Conservation (phyloP, 1,284 basidiomycete genomes). For the Marasmius fiardii region DNA sequence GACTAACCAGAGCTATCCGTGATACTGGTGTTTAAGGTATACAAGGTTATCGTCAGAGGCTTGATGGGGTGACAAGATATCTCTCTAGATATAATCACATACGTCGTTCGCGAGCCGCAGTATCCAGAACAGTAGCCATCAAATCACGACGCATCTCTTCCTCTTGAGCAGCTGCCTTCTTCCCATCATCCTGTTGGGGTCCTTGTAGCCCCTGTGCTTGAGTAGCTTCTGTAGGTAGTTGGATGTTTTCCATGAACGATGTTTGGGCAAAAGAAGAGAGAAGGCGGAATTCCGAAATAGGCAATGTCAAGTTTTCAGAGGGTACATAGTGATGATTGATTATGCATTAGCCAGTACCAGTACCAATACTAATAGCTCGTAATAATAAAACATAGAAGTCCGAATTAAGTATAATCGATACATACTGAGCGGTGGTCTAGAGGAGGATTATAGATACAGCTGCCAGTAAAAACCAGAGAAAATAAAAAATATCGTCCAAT, state of each 20-base stretch:
- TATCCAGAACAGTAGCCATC: slow-evolving; percentile 86
- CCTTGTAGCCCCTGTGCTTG: slow-evolving; percentile 6
- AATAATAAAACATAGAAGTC: not conserved
- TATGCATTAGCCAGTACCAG: not conserved
- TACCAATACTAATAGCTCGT: not conserved
- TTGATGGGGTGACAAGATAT: slow-evolving; percentile 2
- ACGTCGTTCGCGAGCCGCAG: slow-evolving; percentile 89
- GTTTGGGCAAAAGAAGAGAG: not conserved
- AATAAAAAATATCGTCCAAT: not conserved
- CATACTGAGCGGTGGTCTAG: not conserved
- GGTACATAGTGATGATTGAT: too few species aligned
- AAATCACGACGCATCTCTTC: slow-evolving; percentile 79
- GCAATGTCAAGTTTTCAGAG: not conserved
- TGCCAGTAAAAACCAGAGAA: not conserved
- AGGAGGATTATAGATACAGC: not conserved
- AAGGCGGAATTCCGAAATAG: not conserved
- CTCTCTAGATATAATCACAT: slow-evolving; percentile 30
- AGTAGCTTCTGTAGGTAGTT: slow-evolving; percentile 4
- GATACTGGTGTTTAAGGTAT: slow-evolving; percentile 56
- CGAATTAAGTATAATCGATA: not conserved
- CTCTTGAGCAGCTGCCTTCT: slow-evolving; percentile 51
- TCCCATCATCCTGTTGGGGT: slow-evolving; percentile 49
- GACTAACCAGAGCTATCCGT: slow-evolving; percentile 90
- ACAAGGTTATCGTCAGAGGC: not conserved
- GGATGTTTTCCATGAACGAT: slow-evolving; percentile 5